phyloP scores from a whole-genome alignment of 331 rosid species.

The Pyracantha coccinea region DNA sequence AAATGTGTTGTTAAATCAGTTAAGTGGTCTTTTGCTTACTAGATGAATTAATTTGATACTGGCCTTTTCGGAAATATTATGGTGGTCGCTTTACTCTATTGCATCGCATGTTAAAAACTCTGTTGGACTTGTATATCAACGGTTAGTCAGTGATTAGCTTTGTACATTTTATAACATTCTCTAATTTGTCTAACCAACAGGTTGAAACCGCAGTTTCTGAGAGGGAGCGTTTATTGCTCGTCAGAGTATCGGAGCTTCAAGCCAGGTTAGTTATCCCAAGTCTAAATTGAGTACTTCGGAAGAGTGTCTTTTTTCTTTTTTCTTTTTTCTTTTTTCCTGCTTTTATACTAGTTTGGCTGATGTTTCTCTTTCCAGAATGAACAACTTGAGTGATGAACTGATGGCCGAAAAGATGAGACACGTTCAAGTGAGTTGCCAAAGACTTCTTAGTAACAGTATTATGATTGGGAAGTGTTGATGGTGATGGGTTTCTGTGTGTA shows the following conservation, averaged over 20 bases:
- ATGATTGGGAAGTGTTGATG: neutral
- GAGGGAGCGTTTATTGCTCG: conserved; percentile 59
- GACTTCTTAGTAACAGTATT: neutral
- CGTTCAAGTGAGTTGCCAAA: conserved; percentile 54
- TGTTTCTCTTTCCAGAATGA: conserved; percentile 47
- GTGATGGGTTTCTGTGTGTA: neutral
- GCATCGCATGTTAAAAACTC: neutral
- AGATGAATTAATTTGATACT: neutral
- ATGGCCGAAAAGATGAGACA: conserved; percentile 69
- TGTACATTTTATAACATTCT: neutral
- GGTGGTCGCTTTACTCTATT: neutral
- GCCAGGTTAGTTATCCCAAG: conserved; percentile 45
- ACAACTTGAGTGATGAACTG: conserved; percentile 65
- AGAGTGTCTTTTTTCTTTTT: neutral
- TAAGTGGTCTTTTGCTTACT: neutral
- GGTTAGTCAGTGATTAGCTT: conserved; percentile 1
- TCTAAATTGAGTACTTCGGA: neutral
- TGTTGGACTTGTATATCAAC: neutral
- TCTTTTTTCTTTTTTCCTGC: neutral
- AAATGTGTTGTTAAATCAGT: neutral
- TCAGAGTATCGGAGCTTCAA: conserved; percentile 77
- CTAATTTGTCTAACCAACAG: conserved; percentile 31
- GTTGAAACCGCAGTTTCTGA: conserved; percentile 56
- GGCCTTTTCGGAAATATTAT: neutral
- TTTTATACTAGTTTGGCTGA: neutral